A percentile compares a stretch with the other conserved stretches of the same genome.
Evolutionary conservation across 2,329 filamentous ascomycete species (phyloP).

Genomic region (Colletotrichum plurivorum): DNA sequence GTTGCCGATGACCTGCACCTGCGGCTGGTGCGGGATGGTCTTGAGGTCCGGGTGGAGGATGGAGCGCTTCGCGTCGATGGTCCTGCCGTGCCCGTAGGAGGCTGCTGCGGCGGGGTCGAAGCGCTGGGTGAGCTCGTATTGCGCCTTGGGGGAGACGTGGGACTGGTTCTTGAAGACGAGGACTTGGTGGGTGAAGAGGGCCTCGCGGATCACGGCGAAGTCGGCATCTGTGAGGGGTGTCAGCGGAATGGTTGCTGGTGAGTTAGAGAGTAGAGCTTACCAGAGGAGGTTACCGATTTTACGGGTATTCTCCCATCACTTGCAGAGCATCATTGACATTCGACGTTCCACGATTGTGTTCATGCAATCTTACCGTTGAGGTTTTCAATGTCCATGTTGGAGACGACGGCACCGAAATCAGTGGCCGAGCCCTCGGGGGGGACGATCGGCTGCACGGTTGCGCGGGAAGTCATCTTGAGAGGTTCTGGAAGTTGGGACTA

Average conservation of each 20-base stretch:
- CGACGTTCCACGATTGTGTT: conserved; percentile 25
- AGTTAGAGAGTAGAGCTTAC: conserved; percentile 53
- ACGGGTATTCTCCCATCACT: conserved; percentile 67
- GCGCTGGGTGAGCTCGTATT: conserved; percentile 80
- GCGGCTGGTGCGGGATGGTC: conserved; percentile 84
- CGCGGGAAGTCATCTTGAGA: conserved; percentile 20
- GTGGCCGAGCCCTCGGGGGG: conserved; percentile 55
- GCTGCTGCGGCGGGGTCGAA: conserved; percentile 77
- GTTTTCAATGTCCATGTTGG: conserved; percentile 72
- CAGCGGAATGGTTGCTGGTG: background rate
- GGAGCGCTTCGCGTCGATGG: conserved; percentile 73
- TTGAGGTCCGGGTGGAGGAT: conserved; percentile 86
- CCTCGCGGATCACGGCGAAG: conserved; percentile 73
- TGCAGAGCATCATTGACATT: conserved; percentile 23
- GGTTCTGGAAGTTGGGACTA: background rate
- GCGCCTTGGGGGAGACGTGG: conserved; percentile 75
- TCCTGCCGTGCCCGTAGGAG: conserved; percentile 83
- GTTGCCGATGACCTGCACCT: conserved; percentile 83
- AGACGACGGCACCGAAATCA: conserved; percentile 73
- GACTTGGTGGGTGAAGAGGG: conserved; percentile 78
- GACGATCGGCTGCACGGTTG: conserved; percentile 54
- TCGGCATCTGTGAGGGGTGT: conserved; percentile 65
- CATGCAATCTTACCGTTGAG: conserved; percentile 67
- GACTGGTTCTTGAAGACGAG: conserved; percentile 79
- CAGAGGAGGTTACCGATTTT: conserved; percentile 72